Base-by-base conservation (phyloP, 805 yeast genomes). In the Vanderwaltozyma yarrowii region DNA sequence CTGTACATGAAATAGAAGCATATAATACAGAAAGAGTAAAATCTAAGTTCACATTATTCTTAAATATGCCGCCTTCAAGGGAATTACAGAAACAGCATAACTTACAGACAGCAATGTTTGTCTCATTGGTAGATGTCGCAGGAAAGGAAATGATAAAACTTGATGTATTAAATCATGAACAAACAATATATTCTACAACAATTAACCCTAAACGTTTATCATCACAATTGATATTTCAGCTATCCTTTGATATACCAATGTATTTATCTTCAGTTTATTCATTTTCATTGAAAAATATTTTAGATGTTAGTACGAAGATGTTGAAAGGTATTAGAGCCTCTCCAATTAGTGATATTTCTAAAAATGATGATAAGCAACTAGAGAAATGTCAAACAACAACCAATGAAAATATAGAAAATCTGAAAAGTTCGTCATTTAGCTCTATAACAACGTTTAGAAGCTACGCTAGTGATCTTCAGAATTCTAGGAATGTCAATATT, bases 1-100 rank as follows among this genome's bases (percentile, higher is more conserved):
- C 86, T 3, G 92, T 89, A 0, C 92, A 83, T 52, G 83, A 77
- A 46, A 46, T 61, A 2, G 48, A 60, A 0, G 63, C 69, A 1
- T 83, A 80, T 50, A 53, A 50, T 6, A 52, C 51, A 4, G 94
- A 83, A 51, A 64, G 57, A 5, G 61, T 73, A 21, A 74, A 74
- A 46, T 74, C 89, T 0, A 78, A 78, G 2, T 66, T 84, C 42
- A 74, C 77, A 0, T 53, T 88, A 14, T 74, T 82, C 42, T 64
- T 88, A 45, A 86, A 85, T 51, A 64, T 70, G 45, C 56, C 67
- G 3, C 63, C 72, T 7, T 62, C 67, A 45, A 23, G 49, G 29
- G 38, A 58, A 3, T 31, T 65, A 27, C 47, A 80, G 37, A 50
- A 53, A 6, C 48, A 56, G 14, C 47, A 66, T 28, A 52, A 60